Evolutionary conservation across 441 rosid species (phyloP), one percentile per base, ranked within the genome.

Genomic region (Euphorbia corollata): DNA sequence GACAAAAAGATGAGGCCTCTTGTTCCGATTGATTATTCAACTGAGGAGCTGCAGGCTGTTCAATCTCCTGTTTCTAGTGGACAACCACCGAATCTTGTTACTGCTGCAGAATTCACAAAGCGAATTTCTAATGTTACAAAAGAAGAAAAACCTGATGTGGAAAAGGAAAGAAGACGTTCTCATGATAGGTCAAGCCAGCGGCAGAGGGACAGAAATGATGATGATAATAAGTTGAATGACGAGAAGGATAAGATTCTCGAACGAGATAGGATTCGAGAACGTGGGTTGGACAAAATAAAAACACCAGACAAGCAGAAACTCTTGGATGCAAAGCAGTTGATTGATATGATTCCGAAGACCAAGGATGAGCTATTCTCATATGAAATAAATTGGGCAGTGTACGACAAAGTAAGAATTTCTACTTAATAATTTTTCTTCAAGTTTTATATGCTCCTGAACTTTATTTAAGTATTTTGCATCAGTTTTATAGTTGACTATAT

Each of bases 71-170:
- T 78, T 68, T 77, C 90, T 64, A 97, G 86, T 63, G 78, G 74
- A 61, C 82, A 85, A 70, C 92, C 91, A 11, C 86, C 96, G 68
- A 87, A 86, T 83, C 80, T 94, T 73, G 92, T 81, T 72, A 90
- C 96, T 53, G 99, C 99, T n/a, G 94, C 95, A 66, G 99, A 91
- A 86, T 91, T 85, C 61, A 98, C 98, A 6, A 94, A 91, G 85
- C 89, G 84, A 22, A 82, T 94, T 72, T 91, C 94, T 23, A 82
- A 79, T 83, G 85, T 70, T 67, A 80, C 82, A 55, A 87, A 77
- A 77, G 97, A 87, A 57, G 98, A 91, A 79, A 88, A 82, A 54
- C 67, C 78, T 73, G 96, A 91, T 65, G 64, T 30, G 23, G 97
- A 86, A 75, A 89, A 89, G 75, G 97, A 91, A 72, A 86, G 86